Percentiles rank a stretch among this genome's conserved stretches.
Conservation (phyloP, 352 stramenopile genomes). For the Aphanomyces astaci region DNA sequence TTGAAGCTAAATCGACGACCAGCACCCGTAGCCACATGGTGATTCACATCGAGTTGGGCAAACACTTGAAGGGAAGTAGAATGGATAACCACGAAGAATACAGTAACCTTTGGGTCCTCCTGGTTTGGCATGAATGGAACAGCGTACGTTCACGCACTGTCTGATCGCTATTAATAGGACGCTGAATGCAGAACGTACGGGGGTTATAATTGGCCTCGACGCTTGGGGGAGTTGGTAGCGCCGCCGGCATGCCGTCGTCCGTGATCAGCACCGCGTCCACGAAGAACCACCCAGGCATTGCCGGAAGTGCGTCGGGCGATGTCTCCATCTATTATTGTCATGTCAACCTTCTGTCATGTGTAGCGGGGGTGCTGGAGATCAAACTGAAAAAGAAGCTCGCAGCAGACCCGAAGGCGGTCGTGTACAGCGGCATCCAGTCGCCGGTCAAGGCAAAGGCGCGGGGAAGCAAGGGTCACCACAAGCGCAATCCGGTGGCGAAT, state of each 20-base stretch:
- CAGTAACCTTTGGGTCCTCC: too few species aligned
- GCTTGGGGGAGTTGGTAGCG: background rate
- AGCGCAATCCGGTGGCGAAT: slow-evolving; percentile 18
- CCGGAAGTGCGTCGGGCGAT: slow-evolving; percentile 13
- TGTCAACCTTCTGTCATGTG: background rate
- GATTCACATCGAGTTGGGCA: too few species aligned
- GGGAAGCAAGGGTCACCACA: background rate
- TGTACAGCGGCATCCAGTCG: slow-evolving; percentile 8
- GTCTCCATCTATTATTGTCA: background rate
- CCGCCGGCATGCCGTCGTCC: slow-evolving; percentile 19
- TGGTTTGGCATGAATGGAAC: too few species aligned
- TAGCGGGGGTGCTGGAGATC: slow-evolving; percentile 21
- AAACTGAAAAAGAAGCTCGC: slow-evolving; percentile 23
- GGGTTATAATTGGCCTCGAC: background rate
- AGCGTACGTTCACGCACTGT: background rate
- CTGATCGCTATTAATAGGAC: background rate
- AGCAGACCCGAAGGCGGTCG: slow-evolving; percentile 7
- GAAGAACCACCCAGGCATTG: slow-evolving; percentile 22
- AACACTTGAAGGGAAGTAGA: too few species aligned
- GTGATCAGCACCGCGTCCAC: slow-evolving; percentile 19
- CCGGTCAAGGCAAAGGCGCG: background rate
- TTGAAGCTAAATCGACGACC: too few species aligned
- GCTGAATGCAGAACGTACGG: background rate
- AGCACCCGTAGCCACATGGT: too few species aligned
- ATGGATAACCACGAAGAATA: too few species aligned